phyloP scores from a whole-genome alignment of 768 basidiomycete species.

The Antrodiella citrinella region DNA sequence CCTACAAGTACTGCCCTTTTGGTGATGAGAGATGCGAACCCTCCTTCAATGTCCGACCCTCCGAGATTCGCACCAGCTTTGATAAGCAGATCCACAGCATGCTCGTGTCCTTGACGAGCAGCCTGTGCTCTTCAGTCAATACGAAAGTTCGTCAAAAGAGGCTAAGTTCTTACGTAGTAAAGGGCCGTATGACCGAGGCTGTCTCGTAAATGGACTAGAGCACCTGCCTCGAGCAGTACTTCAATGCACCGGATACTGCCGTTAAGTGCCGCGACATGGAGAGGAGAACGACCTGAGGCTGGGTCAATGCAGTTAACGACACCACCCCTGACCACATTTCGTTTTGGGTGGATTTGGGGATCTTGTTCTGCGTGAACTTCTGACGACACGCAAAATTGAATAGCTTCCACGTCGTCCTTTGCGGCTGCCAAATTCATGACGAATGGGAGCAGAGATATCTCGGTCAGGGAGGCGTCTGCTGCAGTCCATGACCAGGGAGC shows the following conservation, averaged over 20 bases:
- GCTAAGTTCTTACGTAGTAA: conserved; percentile 56
- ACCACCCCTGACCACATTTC: conserved; percentile 45
- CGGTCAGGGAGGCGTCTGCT: conserved; percentile 62
- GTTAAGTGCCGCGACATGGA: conserved; percentile 73
- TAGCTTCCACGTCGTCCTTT: conserved; percentile 53
- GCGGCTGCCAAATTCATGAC: conserved; percentile 75
- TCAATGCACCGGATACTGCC: conserved; percentile 38
- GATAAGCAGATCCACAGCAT: conserved; percentile 54
- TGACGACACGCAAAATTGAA: conserved; percentile 48
- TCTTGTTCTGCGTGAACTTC: conserved; percentile 18
- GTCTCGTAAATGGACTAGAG: conserved; percentile 78
- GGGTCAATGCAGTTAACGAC: conserved; percentile 66
- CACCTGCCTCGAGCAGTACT: conserved; percentile 60
- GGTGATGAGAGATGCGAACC: conserved; percentile 45
- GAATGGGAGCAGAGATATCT: conserved; percentile 66
- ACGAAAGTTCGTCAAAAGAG: not conserved
- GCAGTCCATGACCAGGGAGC: conserved; percentile 78
- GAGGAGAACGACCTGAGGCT: conserved; percentile 63
- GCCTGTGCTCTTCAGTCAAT: conserved; percentile 37
- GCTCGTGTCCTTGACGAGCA: conserved; percentile 59
- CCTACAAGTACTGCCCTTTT: conserved; percentile 29
- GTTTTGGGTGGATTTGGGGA: conserved; percentile 14
- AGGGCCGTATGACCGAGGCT: conserved; percentile 73
- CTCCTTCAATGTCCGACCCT: conserved; percentile 50
- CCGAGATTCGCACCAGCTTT: conserved; percentile 71